Percentiles rank a stretch among this genome's conserved stretches.
phyloP scores from a whole-genome alignment of 495 filamentous ascomycete species.

The Xylaria telfairii region DNA sequence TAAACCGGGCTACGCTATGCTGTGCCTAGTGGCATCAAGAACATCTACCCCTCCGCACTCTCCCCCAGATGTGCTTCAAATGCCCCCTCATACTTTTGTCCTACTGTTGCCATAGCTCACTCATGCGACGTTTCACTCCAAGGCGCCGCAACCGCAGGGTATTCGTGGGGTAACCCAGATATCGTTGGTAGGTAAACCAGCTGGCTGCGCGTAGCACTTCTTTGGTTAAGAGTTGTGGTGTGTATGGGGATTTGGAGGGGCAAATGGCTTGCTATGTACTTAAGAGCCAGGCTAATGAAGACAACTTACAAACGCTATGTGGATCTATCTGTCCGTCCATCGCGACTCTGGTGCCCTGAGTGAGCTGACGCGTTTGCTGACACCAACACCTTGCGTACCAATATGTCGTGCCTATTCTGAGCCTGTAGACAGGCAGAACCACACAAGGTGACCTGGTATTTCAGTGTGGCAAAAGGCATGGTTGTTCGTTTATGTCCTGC shows the following conservation, averaged over 20 bases:
- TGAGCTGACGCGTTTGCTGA: conserved; percentile 19
- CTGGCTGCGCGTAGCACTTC: neutral
- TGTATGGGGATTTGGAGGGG: neutral
- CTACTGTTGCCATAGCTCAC: conserved; percentile 10
- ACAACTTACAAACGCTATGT: conserved; percentile 6
- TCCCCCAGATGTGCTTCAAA: conserved; percentile 7
- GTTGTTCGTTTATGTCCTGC: neutral
- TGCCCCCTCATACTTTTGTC: conserved; percentile 11
- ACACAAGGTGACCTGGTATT: neutral
- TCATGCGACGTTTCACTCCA: conserved; percentile 21
- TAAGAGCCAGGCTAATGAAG: neutral
- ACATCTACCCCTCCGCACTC: conserved; percentile 8
- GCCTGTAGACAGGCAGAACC: neutral
- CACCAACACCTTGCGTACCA: neutral
- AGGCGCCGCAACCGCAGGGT: conserved; percentile 24
- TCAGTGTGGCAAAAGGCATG: neutral
- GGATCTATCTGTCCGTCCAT: neutral
- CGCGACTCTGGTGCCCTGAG: neutral
- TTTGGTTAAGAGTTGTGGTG: neutral
- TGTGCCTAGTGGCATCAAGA: neutral
- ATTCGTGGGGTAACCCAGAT: neutral
- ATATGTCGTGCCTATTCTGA: neutral
- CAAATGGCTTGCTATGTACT: neutral
- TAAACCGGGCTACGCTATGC: conserved; percentile 7
- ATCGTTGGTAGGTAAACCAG: neutral